Evolutionary conservation across 148 eudicot genomes (phyloP).

Genomic region (Arbutus unedo): DNA sequence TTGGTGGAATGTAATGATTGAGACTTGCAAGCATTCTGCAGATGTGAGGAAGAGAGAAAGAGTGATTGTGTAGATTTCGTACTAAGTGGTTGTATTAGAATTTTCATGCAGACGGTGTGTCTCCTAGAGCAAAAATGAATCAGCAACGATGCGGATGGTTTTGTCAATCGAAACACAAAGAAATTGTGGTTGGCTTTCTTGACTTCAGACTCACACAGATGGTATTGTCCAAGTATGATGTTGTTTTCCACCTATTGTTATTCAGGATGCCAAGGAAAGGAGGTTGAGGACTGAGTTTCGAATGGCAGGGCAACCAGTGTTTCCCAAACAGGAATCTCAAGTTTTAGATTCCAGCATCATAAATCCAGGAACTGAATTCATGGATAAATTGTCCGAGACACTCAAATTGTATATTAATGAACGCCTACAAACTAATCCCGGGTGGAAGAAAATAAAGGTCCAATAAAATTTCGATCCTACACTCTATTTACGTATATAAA

Average conservation of each 20-base stretch:
- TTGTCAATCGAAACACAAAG: slow-evolving; percentile 10
- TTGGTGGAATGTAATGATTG: too few species aligned
- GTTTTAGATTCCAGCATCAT: slow-evolving; percentile 43
- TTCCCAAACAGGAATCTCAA: slow-evolving; percentile 33
- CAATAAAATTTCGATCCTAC: neutral
- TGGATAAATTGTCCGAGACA: slow-evolving; percentile 33
- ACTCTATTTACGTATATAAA: neutral
- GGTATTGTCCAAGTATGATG: too few species aligned
- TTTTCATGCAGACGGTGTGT: slow-evolving; percentile 17
- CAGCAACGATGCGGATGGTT: slow-evolving; percentile 22
- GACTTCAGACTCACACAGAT: too few species aligned
- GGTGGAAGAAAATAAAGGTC: slow-evolving; percentile 46
- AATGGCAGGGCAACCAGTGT: slow-evolving; percentile 30
- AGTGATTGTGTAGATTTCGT: neutral
- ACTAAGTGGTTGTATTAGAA: neutral
- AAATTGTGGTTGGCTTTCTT: slow-evolving; percentile 25
- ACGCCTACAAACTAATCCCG: slow-evolving; percentile 23
- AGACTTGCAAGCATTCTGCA: too few species aligned
- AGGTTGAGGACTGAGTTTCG: slow-evolving; percentile 28
- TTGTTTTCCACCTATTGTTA: neutral
- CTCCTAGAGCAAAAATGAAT: slow-evolving; percentile 26
- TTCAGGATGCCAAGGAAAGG: slow-evolving; percentile 40
- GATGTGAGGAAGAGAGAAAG: too few species aligned
- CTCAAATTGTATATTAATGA: slow-evolving; percentile 28
- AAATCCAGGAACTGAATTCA: slow-evolving; percentile 47